Evolutionary conservation across 768 basidiomycete genomes (phyloP).

Genomic region (Mrakia frigida): DNA sequence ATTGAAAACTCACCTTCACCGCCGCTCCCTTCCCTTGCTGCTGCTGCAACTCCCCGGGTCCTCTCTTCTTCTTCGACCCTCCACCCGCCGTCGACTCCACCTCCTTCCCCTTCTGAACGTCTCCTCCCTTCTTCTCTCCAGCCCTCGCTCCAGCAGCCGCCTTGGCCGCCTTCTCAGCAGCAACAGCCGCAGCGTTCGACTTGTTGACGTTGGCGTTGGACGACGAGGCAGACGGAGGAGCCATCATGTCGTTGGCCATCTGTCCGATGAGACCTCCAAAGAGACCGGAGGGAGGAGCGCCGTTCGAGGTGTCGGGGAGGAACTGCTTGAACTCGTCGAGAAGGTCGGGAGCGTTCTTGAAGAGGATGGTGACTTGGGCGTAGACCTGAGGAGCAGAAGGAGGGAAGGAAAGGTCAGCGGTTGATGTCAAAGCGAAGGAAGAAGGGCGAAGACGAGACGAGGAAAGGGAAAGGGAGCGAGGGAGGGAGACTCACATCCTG

Average conservation of each 20-base stretch:
- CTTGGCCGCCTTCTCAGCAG: constrained; percentile 36
- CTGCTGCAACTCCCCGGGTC: constrained; percentile 23
- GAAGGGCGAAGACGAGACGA: not conserved
- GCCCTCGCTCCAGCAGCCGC: constrained; percentile 19
- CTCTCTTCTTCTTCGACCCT: constrained; percentile 22
- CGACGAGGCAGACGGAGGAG: constrained; percentile 33
- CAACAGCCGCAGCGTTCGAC: constrained; percentile 16
- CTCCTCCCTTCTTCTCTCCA: constrained; percentile 20
- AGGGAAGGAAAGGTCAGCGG: not conserved
- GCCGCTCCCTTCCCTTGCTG: constrained; percentile 2
- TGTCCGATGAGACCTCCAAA: constrained; percentile 38
- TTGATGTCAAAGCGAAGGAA: not conserved
- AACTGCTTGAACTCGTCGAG: constrained; percentile 47
- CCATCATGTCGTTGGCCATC: constrained; percentile 24
- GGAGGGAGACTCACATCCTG: constrained; percentile 50
- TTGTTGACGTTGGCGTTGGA: no score
- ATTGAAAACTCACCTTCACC: constrained; percentile 16
- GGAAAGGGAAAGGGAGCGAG: constrained; percentile 2
- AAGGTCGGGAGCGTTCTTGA: constrained; percentile 44
- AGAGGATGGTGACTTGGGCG: constrained; percentile 45
- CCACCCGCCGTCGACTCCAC: not conserved
- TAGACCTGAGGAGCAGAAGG: constrained; percentile 39
- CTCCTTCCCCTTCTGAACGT: constrained; percentile 22
- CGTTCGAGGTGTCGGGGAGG: constrained; percentile 40
- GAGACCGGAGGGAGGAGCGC: constrained; percentile 34